Evolutionary conservation across 331 rosid species (phyloP), one percentile per base, ranked within the genome.

Genomic region (Dryas integrifolia): DNA sequence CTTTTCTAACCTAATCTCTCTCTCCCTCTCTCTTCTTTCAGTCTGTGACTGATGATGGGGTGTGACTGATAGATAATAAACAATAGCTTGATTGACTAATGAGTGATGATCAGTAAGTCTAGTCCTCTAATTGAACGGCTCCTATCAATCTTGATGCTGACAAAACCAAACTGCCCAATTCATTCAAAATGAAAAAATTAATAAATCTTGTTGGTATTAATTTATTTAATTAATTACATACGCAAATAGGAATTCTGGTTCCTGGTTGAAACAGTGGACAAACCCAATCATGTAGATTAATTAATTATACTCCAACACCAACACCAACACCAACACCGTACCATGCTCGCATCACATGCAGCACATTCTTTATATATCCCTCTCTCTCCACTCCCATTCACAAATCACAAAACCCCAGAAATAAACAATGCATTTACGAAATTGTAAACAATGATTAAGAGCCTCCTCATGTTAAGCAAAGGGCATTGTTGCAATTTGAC

Each of bases 331-430:
- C 21, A 18, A 18, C 21, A 18, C 21, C 21, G 73, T 77, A 68
- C 88, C 87, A 89, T 80, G 79, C 92, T 81, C 63, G 50, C 66
- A 62, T 74, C 90, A 85, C 90, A 81, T 87, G 85, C 88, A 82
- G 65, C 85, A 77, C 82, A 82, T 80, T 80, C 82, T 51, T 9
- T 59, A 12, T 44, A 44, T 4, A 12, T 13, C 55, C 48, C 48
- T 44, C 7, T 6, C 48, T 50, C 55, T n/a, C 44, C 9, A 30
- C 35, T 30, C n/a, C 12, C 15, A 40, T 15, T 43, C 69, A 44
- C 73, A 49, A 69, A 43, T 79, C 40, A 74, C 69, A 39, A 45
- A 72, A 62, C 52, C 60, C 24, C 72, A 15, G 15, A 2, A 39
- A 30, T 35, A 67, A 14, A 48, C 15, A 48, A 67, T 48, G 13